phyloP scores from a whole-genome alignment of 176 grass and related monocot species.

The Phyllostachys edulis region DNA sequence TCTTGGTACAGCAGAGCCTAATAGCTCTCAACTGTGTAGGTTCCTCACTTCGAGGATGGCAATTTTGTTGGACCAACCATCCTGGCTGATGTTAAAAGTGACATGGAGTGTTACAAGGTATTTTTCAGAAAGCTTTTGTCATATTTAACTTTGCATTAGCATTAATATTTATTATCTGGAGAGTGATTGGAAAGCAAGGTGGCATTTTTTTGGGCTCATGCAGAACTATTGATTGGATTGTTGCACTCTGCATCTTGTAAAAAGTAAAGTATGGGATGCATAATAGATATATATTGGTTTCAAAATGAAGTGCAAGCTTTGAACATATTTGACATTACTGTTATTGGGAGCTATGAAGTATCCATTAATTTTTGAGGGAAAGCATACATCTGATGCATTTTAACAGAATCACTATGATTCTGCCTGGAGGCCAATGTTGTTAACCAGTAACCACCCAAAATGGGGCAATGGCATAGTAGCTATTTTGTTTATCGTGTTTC shows the following conservation, averaged over 20 bases:
- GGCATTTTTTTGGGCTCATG: background rate
- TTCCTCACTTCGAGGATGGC: conserved; percentile 67
- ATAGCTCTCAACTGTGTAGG: conserved; percentile 44
- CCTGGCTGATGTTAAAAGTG: conserved; percentile 76
- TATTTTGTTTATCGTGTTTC: background rate
- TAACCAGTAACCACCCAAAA: background rate
- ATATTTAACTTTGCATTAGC: background rate
- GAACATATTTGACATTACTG: background rate
- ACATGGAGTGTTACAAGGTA: conserved; percentile 97
- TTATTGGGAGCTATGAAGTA: background rate
- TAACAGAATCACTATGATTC: no score
- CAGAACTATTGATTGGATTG: background rate
- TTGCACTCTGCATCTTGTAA: background rate
- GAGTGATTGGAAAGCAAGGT: background rate
- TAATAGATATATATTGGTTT: conserved; percentile 11
- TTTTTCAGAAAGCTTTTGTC: background rate
- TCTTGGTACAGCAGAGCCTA: background rate
- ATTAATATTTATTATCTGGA: background rate
- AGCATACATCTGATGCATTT: no score
- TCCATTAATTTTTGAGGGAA: background rate
- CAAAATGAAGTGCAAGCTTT: background rate
- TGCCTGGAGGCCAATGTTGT: no score
- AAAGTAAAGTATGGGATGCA: background rate
- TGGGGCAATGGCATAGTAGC: background rate
- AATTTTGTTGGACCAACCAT: conserved; percentile 96